These are phyloP conservation scores for Cocos nucifera DNA, from an alignment of 176 grass and related monocot genomes.

Conservation along the genomic window DNA sequence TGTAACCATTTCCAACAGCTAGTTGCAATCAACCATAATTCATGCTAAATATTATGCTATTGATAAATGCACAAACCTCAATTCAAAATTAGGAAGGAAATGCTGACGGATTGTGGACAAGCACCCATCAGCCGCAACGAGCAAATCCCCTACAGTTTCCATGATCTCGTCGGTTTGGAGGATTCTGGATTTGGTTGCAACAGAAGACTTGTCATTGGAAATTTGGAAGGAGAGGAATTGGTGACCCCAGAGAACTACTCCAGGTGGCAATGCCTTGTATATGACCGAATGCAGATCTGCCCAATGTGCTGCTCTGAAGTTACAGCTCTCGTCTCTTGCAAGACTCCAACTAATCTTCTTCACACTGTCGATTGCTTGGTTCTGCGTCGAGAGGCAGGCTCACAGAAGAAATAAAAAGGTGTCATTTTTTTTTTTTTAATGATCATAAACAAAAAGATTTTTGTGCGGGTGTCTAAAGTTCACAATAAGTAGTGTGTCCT, in stretches of 20 bases:
- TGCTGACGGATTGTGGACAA: conserved; percentile 50
- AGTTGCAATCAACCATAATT: too few relatives aligned
- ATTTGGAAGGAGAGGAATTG: conserved; percentile 66
- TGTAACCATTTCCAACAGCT: too few relatives aligned
- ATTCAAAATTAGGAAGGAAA: conserved; percentile 57
- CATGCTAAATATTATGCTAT: too few relatives aligned
- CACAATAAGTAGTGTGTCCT: too few relatives aligned
- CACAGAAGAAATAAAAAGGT: conserved; percentile 1
- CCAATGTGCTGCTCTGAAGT: conserved; percentile 67
- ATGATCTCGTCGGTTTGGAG: conserved; percentile 40
- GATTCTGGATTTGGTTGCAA: conserved; percentile 34
- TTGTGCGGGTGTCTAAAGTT: too few relatives aligned
- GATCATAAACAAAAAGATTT: too few relatives aligned
- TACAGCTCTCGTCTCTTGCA: conserved; percentile 53
- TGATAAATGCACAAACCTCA: conserved; percentile 30
- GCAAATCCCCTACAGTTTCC: conserved; percentile 46
- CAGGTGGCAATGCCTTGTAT: conserved; percentile 40
- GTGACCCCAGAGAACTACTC: conserved; percentile 58
- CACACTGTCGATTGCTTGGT: conserved; percentile 35
- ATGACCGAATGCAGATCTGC: conserved; percentile 60
- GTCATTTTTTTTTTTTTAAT: too few relatives aligned
- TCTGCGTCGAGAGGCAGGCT: conserved; percentile 12
- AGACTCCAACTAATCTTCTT: conserved; percentile 47
- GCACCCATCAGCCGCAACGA: conserved; percentile 68
- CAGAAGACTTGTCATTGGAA: conserved; percentile 16